phyloP scores from a whole-genome alignment of 441 rosid species.

The Corymbia calophylla region DNA sequence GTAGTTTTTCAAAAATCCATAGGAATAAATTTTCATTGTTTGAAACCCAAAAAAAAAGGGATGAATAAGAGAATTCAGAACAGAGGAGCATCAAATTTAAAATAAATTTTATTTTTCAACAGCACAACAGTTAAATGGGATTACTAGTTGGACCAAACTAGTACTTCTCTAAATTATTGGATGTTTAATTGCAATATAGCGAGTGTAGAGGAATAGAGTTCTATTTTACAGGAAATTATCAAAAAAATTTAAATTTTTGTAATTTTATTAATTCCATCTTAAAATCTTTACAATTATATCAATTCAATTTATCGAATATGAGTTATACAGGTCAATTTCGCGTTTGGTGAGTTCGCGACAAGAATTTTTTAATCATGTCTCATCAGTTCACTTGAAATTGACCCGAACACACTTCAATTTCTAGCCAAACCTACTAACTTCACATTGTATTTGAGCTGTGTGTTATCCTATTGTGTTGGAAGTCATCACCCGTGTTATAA shows the following conservation, averaged over 20 bases:
- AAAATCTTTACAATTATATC: too few relatives aligned
- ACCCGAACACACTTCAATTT: rapidly evolving
- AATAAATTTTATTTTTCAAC: background rate
- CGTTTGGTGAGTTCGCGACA: background rate
- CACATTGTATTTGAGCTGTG: background rate
- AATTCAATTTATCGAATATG: too few relatives aligned
- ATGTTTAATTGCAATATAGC: background rate
- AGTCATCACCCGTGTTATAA: rapidly evolving
- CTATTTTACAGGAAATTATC: too few relatives aligned
- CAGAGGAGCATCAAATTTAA: background rate
- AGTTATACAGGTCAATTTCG: too few relatives aligned
- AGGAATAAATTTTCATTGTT: background rate
- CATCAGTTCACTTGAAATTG: background rate
- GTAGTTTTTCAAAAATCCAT: background rate
- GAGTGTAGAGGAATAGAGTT: background rate
- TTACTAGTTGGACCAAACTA: background rate
- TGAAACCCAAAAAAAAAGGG: background rate
- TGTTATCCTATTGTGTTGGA: background rate
- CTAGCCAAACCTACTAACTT: background rate
- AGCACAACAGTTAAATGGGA: background rate
- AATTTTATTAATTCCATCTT: too few relatives aligned
- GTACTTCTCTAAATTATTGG: background rate
- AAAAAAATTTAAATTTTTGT: too few relatives aligned
- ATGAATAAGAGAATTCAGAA: background rate
- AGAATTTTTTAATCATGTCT: background rate